Evolutionary conservation across 73 alveolate genomes (phyloP).

Genomic region (Loxodes magnus): DNA sequence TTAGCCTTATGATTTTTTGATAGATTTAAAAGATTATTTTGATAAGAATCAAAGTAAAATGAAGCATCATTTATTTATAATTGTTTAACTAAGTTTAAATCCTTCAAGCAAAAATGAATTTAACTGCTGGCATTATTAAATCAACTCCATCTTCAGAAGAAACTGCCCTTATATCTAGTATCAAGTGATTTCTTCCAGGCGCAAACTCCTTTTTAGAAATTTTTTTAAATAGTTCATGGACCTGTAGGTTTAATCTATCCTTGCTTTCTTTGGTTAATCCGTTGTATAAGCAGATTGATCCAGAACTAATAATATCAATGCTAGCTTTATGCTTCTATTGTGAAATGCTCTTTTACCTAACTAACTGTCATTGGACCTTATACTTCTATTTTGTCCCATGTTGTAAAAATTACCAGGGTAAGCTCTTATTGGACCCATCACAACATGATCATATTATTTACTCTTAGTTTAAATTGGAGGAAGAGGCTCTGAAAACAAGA

Average conservation of each 20-base stretch:
- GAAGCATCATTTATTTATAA: too few species aligned
- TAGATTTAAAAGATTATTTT: too few species aligned
- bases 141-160: slow-evolving; percentile 22
- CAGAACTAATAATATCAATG: slow-evolving; percentile 51
- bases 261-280: slow-evolving; percentile 51
- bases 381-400: slow-evolving; percentile 84
- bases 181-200: slow-evolving; percentile 44
- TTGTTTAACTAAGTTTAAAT: too few species aligned
- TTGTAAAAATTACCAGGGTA: slow-evolving; percentile 81
- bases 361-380: slow-evolving; percentile 66
- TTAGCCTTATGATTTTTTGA: too few species aligned
- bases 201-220: slow-evolving; percentile 25
- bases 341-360: slow-evolving; percentile 49
- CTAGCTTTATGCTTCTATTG: slow-evolving; percentile 44
- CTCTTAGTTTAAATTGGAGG: slow-evolving; percentile 66
- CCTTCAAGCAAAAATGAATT: slow-evolving; percentile 3
- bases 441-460: slow-evolving; percentile 57
- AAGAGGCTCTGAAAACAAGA: slow-evolving; percentile 64
- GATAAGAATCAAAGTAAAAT: too few species aligned
- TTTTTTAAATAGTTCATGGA: slow-evolving; percentile 50
- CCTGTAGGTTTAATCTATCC: slow-evolving; percentile 25
- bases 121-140: background rate
- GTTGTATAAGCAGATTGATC: slow-evolving; percentile 46
- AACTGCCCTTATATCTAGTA: slow-evolving; percentile 55
- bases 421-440: slow-evolving; percentile 69